Evolutionary conservation across 257 asterid genomes (phyloP), one percentile per base, ranked within the genome.

Genomic region (Cordia subcordata): DNA sequence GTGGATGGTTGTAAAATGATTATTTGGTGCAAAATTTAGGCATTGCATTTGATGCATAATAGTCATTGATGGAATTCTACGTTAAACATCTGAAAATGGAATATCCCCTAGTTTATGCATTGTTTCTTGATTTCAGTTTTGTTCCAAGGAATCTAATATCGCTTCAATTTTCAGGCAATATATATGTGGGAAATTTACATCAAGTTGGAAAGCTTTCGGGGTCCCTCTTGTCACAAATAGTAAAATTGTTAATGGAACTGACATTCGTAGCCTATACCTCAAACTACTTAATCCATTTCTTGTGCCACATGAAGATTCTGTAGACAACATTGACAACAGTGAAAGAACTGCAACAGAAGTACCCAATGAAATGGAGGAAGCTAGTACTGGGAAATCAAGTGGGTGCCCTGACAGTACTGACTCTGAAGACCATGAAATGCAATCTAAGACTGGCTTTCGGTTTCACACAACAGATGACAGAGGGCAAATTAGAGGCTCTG

Each of bases 381-480:
- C 73, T 62, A 57, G 58, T 70, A 55, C 39, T 77, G 49, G 81
- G 57, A 62, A 65, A 60, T 61, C 71, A 45, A 68, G 65, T 69
- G 85, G 65, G 49, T 51, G 68, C 51, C 59, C 69, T 9, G 77
- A 49, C 68, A 40, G 71, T 59, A 60, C 69, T 57, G 82, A 76
- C 53, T 76, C 67, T 62, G 86, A 74, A 57, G 75, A 70, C 69
- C 55, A 60, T 59, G 78, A 76, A 58, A 68, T 67, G 19, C 61
- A 59, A 53, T 63, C 83, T 62, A 74, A 71, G 52, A 35, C 67
- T 16, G 80, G 71, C 40, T 88, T 88, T 67, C 81, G 72, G 37
- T 88, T 88, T 80, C 79, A 76, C 73, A 58, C 82, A 32, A 77
- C 91, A 44, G 80, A 88, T 76, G 97, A 78, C 49, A 84, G 80